These are phyloP conservation scores for Beauveria pseudobassiana DNA, from an alignment of 2,329 filamentous ascomycete species.

Conservation along the genomic window DNA sequence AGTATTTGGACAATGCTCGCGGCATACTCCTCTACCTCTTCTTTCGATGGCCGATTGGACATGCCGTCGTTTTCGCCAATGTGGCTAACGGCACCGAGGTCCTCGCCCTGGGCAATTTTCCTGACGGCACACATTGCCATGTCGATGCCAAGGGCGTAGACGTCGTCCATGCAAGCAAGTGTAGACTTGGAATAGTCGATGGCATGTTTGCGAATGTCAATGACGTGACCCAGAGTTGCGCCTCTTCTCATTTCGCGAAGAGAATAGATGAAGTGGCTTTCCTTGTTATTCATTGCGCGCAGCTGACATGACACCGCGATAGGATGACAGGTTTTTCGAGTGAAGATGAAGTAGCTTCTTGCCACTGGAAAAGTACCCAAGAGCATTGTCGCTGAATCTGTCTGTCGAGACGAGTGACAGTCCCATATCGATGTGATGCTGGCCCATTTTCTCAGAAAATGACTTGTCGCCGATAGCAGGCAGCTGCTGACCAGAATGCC, in stretches of 20 bases:
- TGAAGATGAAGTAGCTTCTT: neutral
- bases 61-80: neutral
- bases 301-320: neutral
- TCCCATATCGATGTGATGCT: conserved; percentile 8
- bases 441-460: neutral
- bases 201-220: conserved; percentile 5
- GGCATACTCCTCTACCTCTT: conserved; percentile 8
- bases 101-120: neutral
- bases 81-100: neutral
- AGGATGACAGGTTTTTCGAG: neutral
- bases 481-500: conserved; percentile 9
- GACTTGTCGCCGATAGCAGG: neutral
- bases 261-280: conserved; percentile 7
- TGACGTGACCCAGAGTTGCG: neutral
- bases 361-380: neutral
- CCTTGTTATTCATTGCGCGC: neutral
- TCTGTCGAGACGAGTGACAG: neutral
- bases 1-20: conserved; percentile 7
- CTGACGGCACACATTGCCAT: neutral
- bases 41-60: neutral
- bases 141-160: neutral
- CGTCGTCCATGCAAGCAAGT: neutral
- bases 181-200: conserved; percentile 3
- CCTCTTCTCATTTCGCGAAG: neutral
- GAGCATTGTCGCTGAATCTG: neutral